Evolutionary conservation across 345 rosid genomes (phyloP), one percentile per base, ranked within the genome.

Genomic region (Mallotus nudiflorus): DNA sequence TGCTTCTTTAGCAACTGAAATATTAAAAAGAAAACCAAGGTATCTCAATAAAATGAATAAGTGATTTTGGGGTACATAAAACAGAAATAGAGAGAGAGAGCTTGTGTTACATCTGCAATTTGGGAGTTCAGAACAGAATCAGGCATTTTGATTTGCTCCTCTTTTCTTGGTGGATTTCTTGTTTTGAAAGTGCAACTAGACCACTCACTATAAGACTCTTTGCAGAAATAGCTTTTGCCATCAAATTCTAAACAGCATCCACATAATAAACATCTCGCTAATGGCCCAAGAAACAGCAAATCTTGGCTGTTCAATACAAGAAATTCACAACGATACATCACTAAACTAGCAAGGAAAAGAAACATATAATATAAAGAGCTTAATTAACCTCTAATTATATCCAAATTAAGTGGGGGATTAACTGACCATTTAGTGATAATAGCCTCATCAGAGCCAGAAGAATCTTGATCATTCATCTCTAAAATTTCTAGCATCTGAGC

Each of bases 201-300:
- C 97, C 98, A 92, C 62, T 90, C 95, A 64, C 95, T 90, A 35
- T 85, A 84, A 51, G 82, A 81, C 51, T 93, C 93, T 56, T 83
- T 85, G 76, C 97, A 93, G 2, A 64, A 28, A 46, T 85, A 89
- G 42, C 85, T 66, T 60, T 64, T 83, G 0, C 89, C 85, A 20
- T 86, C 87, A n/a, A 84, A 89, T 31, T 84, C 85, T 67, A 90
- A 72, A 46, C 29, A 75, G 24, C 86, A 77, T 11, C 73, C 67
- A 68, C 98, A 91, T 22, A 86, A 54, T 6, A 89, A 88, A 71
- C 96, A 93, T 27, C 70, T 80, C 42, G 77, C 97, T 52, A 85
- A 55, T 9, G 88, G 84, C 46, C 97, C 95, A 51, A 83, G 88
- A 20, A 85, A 88, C 72, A 89, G 42, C 74, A 89, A 49, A 75